Evolutionary conservation across 163 green algal genomes (phyloP).

Genomic region (Chlorella variabilis): DNA sequence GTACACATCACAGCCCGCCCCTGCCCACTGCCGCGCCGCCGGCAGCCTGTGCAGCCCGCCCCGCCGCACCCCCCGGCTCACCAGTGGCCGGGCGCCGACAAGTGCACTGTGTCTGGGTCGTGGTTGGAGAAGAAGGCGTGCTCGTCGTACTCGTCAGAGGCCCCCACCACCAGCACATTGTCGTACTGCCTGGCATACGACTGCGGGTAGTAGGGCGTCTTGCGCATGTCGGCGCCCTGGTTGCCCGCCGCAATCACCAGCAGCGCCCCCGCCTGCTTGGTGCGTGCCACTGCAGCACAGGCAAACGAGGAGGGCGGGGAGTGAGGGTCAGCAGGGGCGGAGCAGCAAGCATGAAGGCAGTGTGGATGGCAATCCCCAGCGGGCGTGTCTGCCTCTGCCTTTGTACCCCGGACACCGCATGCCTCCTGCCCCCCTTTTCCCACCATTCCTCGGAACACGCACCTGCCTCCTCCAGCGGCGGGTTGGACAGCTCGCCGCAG

Average conservation of each 20-base stretch:
- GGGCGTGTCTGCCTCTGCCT: too few relatives aligned
- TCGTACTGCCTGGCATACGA: conserved; percentile 5
- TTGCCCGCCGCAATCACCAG: conserved; percentile 42
- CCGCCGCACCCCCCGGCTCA: not conserved
- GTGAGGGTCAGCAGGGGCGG: too few relatives aligned
- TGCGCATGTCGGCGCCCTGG: conserved; percentile 20
- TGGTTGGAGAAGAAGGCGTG: conserved; percentile 33
- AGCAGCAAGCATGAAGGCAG: too few relatives aligned
- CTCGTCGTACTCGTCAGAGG: conserved; percentile 18
- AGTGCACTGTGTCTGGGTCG: conserved; percentile 24
- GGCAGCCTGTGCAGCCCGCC: too few relatives aligned
- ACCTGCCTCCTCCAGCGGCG: conserved; percentile 27
- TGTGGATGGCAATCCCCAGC: too few relatives aligned
- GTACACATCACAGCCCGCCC: too few relatives aligned
- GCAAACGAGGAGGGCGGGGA: too few relatives aligned
- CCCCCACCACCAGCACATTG: conserved; percentile 48
- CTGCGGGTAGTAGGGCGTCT: conserved; percentile 25
- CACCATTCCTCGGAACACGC: too few relatives aligned
- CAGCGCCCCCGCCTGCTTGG: conserved; percentile 14
- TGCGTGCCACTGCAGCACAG: not conserved
- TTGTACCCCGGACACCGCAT: too few relatives aligned
- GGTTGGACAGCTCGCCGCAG: conserved; percentile 13
- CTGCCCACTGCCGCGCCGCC: too few relatives aligned
- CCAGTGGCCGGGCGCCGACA: conserved; percentile 37
- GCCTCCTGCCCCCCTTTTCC: too few relatives aligned